Conservation (phyloP, 805 yeast species). For the Starmerella davenportii region DNA sequence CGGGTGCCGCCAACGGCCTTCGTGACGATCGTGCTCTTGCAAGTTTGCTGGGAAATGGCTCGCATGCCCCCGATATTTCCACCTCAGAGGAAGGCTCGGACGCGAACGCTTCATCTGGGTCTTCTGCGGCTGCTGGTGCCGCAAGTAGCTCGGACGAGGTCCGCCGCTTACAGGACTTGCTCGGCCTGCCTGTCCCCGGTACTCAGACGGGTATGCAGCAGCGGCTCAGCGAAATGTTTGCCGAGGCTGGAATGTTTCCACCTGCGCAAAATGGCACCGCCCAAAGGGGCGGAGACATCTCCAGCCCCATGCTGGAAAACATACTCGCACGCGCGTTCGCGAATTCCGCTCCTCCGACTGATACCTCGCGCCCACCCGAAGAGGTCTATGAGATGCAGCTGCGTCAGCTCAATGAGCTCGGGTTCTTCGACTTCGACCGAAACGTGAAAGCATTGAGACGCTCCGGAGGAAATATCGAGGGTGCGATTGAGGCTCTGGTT, state of each 20-base stretch:
- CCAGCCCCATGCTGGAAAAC: background rate
- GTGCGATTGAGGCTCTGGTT: constrained; percentile 77
- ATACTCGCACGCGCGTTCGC: background rate
- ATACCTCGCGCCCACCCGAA: constrained; percentile 51
- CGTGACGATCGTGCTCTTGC: too few species aligned
- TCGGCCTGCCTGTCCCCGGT: background rate
- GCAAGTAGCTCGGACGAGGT: background rate
- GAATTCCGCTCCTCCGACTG: constrained; percentile 2
- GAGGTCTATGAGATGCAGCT: constrained; percentile 55
- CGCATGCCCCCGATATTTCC: background rate
- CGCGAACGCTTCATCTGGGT: background rate
- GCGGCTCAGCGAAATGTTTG: background rate
- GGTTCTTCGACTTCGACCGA: constrained; percentile 78
- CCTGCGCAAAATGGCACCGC: too few species aligned
- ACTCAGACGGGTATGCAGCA: background rate
- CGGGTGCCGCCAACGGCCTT: too few species aligned
- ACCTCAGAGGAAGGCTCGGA: background rate
- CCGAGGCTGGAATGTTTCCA: too few species aligned
- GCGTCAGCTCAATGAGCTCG: constrained; percentile 65
- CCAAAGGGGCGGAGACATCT: too few species aligned
- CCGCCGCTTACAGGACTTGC: background rate
- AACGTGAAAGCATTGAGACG: constrained; percentile 84
- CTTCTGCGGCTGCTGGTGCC: background rate
- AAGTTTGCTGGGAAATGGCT: too few species aligned
- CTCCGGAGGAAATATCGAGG: constrained; percentile 93